Conservation (phyloP, 331 rosid species). For the Phaseolus coccineus region DNA sequence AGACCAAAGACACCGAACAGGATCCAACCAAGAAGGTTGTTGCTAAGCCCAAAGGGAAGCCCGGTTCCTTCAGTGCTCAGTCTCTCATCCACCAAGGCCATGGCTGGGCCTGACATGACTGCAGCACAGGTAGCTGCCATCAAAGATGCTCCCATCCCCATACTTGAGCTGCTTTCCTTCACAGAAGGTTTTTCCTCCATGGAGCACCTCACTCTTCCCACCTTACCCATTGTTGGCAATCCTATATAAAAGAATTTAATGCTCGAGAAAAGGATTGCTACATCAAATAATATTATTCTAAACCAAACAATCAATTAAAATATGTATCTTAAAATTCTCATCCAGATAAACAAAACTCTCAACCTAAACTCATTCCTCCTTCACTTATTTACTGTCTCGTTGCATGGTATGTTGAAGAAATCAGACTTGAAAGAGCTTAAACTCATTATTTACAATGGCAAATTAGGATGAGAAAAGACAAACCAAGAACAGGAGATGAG, state of each 20-base stretch:
- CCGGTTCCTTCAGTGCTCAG: slow-evolving; percentile 96
- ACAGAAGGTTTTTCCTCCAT: slow-evolving; percentile 58
- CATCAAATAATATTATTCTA: not conserved
- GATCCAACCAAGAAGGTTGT: slow-evolving; percentile 92
- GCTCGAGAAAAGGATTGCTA: slow-evolving; percentile 1
- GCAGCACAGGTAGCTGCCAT: slow-evolving; percentile 60
- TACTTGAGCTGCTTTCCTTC: slow-evolving; percentile 54
- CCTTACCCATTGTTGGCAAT: slow-evolving; percentile 67
- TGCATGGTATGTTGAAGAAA: not conserved
- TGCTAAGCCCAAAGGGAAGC: slow-evolving; percentile 96
- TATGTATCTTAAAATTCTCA: not conserved
- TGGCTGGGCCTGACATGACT: slow-evolving; percentile 76
- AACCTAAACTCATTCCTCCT: not conserved
- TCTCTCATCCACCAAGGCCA: slow-evolving; percentile 97
- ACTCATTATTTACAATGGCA: not conserved
- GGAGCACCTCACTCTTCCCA: slow-evolving; percentile 83
- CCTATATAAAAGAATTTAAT: slow-evolving; percentile 47
- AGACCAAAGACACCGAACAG: slow-evolving; percentile 79
- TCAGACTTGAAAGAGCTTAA: slow-evolving; percentile 3
- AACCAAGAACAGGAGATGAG: slow-evolving; percentile 75
- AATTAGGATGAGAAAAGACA: slow-evolving; percentile 19
- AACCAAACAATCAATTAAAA: not conserved
- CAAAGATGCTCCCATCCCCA: slow-evolving; percentile 75
- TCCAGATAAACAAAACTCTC: not conserved
- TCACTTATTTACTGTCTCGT: not conserved